Conservation (phyloP, 139 green algal genomes). For the Eudorina sp. region DNA sequence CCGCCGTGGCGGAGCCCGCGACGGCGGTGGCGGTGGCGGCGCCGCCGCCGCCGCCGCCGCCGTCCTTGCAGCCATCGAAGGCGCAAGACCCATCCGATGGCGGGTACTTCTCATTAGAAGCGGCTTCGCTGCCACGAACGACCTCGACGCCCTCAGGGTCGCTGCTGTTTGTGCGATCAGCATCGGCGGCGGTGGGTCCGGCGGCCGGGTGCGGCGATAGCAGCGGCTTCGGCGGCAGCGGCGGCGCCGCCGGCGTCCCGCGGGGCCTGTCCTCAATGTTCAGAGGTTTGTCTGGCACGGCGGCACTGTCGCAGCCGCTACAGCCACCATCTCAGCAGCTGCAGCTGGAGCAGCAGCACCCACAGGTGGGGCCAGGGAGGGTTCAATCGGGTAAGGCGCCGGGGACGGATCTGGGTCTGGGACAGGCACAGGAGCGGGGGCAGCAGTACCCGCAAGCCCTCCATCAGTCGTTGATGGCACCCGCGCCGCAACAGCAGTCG, state of each 20-base stretch:
- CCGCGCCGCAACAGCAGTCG: not conserved
- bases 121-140: not conserved
- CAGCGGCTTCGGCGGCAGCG: not conserved
- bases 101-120: not conserved
- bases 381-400: too few relatives aligned
- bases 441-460: too few relatives aligned
- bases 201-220: not conserved
- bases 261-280: not conserved
- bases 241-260: not conserved
- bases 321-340: not conserved
- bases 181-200: not conserved
- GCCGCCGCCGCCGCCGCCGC: not conserved
- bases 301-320: too few relatives aligned
- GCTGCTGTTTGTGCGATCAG: not conserved
- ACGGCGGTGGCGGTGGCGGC: too few relatives aligned
- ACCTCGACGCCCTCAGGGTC: not conserved
- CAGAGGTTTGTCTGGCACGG: not conserved
- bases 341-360: not conserved
- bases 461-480: not conserved
- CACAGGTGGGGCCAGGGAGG: too few relatives aligned
- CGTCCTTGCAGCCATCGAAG: not conserved
- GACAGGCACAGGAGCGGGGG: too few relatives aligned
- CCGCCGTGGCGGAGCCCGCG: too few relatives aligned
- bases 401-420: too few relatives aligned
- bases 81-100: not conserved